These are phyloP conservation scores for Coemansia erecta DNA, from an alignment of 192 early-diverging fungal genomes.

Conservation along the genomic window DNA sequence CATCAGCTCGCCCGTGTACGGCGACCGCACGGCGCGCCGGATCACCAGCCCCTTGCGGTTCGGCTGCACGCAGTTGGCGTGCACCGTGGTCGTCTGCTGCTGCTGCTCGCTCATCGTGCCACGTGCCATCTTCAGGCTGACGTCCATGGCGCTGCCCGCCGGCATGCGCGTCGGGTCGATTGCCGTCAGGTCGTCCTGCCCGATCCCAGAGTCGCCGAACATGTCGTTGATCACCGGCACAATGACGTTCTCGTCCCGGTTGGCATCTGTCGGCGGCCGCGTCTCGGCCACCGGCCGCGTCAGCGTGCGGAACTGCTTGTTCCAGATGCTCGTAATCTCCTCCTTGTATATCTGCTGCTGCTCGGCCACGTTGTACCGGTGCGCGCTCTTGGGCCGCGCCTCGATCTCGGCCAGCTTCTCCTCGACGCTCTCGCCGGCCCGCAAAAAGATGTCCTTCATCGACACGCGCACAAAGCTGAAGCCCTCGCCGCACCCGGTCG, in stretches of 20 bases:
- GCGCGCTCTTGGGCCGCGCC: slow-evolving; percentile 74
- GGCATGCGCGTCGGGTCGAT: slow-evolving; percentile 20
- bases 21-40: slow-evolving; percentile 41
- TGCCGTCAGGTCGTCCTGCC: slow-evolving; percentile 9
- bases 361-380: slow-evolving; percentile 85
- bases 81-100: slow-evolving; percentile 21
- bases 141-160: slow-evolving; percentile 37
- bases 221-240: slow-evolving; percentile 49
- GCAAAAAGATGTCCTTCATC: slow-evolving; percentile 97
- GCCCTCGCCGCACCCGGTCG: slow-evolving; percentile 90
- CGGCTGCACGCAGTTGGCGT: slow-evolving; percentile 45
- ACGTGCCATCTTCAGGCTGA: slow-evolving; percentile 29
- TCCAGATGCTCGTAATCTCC: slow-evolving; percentile 94
- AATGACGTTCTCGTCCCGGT: slow-evolving; percentile 37
- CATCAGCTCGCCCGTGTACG: slow-evolving; percentile 62
- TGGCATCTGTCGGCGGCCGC: slow-evolving; percentile 21
- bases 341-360: slow-evolving; percentile 93
- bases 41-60: slow-evolving; percentile 44
- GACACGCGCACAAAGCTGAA: slow-evolving; percentile 97
- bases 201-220: slow-evolving; percentile 41
- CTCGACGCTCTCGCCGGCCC: slow-evolving; percentile 78
- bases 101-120: slow-evolving; percentile 3
- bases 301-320: slow-evolving; percentile 72
- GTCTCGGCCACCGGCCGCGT: slow-evolving; percentile 55
- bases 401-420: slow-evolving; percentile 84